Base-by-base conservation (phyloP, 805 yeast species). In the Pichia exigua region DNA sequence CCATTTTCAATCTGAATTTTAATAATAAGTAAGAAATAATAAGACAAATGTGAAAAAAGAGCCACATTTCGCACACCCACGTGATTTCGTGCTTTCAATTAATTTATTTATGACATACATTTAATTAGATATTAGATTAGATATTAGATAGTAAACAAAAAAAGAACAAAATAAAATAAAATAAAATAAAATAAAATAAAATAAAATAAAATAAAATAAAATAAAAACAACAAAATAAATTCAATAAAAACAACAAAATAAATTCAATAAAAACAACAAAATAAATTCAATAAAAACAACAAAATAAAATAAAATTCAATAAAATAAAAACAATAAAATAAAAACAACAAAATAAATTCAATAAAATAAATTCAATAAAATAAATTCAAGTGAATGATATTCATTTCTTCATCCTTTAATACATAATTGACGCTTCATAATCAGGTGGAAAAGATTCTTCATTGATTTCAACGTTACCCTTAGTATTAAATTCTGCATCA, bases 381-480 rank as follows among this genome's bases (percentile, higher is more conserved):
- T 12, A 8, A 11, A 20, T 18, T 40, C 2, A 40, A 40, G 8
- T 2, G 20, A 40, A 11, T 20, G 20, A 11, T 15, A 20, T 20
- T 40, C 17, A 40, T 40, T 20, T 2, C 22, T 20, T 20, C 3
- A 18, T 18, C 11, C 42, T 15, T 28, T 21, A 51, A 21, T 53
- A 53, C 52, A 56, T 44, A 22, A 75, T 61, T 39, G 74, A 72
- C 77, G 50, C 49, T 59, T 79, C 83, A 63, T 79, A 85, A 46
- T 78, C 78, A 4, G 94, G 94, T 47, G 94, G 94, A 17, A 21
- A 45, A 17, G 57, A 50, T 49, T 81, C 78, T 41, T 85, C 87
- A 27, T 77, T 71, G 59, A 73, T 82, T 8, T 63, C 65, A 21
- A 77, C 66, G 48, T 71, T 71, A 43, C 81, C 83, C 70, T 82